These are phyloP conservation scores for Elsinoe necatrix DNA, from an alignment of 2,329 filamentous ascomycete genomes.

Conservation along the genomic window DNA sequence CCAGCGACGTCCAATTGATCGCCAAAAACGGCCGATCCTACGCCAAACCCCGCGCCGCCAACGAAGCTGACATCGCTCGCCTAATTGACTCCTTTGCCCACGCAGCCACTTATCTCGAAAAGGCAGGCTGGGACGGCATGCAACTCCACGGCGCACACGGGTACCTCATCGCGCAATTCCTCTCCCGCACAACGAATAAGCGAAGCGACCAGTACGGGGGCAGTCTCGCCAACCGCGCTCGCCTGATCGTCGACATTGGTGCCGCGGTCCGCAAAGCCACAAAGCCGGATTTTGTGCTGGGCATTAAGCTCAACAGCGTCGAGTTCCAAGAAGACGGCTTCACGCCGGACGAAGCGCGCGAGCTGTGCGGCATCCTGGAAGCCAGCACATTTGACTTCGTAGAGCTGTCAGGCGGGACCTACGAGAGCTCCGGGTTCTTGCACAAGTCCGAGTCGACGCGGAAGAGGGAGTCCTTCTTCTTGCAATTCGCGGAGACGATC, in stretches of 20 bases:
- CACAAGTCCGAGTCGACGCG: constrained; percentile 48
- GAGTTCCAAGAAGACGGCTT: constrained; percentile 48
- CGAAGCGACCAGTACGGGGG: constrained; percentile 40
- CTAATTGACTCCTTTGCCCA: constrained; percentile 55
- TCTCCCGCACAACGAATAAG: constrained; percentile 35
- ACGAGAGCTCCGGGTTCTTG: constrained; percentile 45
- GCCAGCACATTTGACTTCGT: constrained; percentile 47
- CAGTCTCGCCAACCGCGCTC: constrained; percentile 35
- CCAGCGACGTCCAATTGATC: constrained; percentile 42
- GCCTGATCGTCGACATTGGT: constrained; percentile 35
- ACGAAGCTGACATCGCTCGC: constrained; percentile 46
- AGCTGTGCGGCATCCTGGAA: constrained; percentile 43
- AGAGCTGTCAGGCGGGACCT: constrained; percentile 53
- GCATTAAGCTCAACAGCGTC: constrained; percentile 52
- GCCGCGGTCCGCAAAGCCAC: constrained; percentile 32
- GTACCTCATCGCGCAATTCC: constrained; percentile 40
- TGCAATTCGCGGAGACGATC: constrained; percentile 51
- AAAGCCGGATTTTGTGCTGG: constrained; percentile 37
- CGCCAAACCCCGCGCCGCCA: constrained; percentile 46
- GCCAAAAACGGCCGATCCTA: constrained; percentile 43
- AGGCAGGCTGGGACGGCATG: constrained; percentile 52
- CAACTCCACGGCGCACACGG: constrained; percentile 37
- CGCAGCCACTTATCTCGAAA: constrained; percentile 52
- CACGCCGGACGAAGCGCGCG: constrained; percentile 42
- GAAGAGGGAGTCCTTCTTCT: constrained; percentile 50